Conservation (phyloP, 331 rosid species). For the Phaseolus coccineus region DNA sequence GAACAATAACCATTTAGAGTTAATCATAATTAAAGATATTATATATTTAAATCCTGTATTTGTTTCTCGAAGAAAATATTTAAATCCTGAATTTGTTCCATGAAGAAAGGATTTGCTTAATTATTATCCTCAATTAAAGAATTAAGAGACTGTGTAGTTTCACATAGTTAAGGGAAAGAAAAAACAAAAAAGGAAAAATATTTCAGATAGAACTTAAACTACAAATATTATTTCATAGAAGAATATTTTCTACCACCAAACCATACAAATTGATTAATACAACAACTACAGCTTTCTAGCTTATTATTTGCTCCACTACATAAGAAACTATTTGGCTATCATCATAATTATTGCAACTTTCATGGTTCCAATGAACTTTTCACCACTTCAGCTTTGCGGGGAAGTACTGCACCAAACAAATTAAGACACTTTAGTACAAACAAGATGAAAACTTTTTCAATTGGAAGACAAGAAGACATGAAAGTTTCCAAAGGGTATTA, state of each 20-base stretch:
- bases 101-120: neutral
- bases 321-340: conserved; percentile 22
- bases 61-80: no score
- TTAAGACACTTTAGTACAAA: neutral
- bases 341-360: conserved; percentile 15
- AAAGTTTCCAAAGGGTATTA: neutral
- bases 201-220: neutral
- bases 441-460: neutral
- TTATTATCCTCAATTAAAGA: neutral
- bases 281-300: conserved; percentile 13
- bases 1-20: no score
- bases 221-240: conserved; percentile 12
- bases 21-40: no score
- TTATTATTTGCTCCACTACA: conserved; percentile 34
- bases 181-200: neutral
- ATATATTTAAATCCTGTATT: no score
- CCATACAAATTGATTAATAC: conserved; percentile 26
- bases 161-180: neutral
- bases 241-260: conserved; percentile 24
- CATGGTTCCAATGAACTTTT: conserved; percentile 34
- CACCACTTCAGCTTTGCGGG: conserved; percentile 78
- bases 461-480: neutral
- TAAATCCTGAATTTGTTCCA: neutral
- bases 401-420: conserved; percentile 66
- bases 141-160: neutral